phyloP scores from a whole-genome alignment of 208 protist species.

The Giardia duodenalis region DNA sequence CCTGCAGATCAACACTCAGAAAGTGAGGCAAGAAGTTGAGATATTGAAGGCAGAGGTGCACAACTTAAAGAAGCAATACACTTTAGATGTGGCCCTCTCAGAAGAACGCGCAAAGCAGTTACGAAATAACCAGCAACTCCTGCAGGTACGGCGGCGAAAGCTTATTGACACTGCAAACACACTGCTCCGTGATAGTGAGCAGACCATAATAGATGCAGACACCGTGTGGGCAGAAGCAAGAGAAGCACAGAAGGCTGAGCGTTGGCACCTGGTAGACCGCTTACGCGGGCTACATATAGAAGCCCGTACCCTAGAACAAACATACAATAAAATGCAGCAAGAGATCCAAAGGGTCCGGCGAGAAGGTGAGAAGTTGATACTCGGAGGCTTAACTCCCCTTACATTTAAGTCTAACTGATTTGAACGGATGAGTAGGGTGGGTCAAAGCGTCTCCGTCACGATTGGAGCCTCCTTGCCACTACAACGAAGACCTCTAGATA shows the following conservation, averaged over 20 bases:
- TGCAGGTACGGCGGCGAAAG: not conserved
- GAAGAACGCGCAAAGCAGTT: not conserved
- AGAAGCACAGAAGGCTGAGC: not conserved
- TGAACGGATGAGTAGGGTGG: no score
- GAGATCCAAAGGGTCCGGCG: not conserved
- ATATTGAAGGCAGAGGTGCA: not conserved
- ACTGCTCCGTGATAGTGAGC: not conserved
- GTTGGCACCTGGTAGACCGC: not conserved
- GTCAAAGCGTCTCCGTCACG: no score
- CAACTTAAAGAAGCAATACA: not conserved
- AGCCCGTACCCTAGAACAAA: not conserved
- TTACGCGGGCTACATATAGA: not conserved
- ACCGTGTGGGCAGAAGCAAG: not conserved
- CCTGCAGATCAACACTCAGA: not conserved
- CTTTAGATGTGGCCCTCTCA: not conserved
- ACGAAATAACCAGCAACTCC: not conserved
- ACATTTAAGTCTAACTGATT: not conserved
- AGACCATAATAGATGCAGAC: not conserved
- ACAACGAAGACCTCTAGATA: no score
- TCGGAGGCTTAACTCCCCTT: not conserved
- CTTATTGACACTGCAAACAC: not conserved
- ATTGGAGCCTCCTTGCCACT: no score
- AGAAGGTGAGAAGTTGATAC: not conserved
- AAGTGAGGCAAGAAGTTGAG: not conserved
- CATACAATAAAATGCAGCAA: not conserved